Percentiles rank a stretch among this genome's conserved stretches.
phyloP scores from a whole-genome alignment of 2,329 filamentous ascomycete genomes.

The Thielaviopsis euricoi region DNA sequence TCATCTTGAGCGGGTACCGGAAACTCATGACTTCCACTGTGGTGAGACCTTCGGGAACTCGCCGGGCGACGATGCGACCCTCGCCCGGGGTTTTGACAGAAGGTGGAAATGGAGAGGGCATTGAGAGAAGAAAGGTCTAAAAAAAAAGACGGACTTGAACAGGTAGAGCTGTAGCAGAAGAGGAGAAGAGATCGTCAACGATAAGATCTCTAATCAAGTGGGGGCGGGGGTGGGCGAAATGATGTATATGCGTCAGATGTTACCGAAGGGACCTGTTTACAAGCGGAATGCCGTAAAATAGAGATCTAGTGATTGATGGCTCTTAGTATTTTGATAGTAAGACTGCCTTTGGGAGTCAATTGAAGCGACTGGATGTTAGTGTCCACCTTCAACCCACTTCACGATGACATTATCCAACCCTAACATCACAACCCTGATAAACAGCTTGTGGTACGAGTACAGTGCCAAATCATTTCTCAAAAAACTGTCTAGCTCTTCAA shows the following conservation, averaged over 20 bases:
- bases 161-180: neutral
- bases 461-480: neutral
- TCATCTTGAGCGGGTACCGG: slow-evolving; percentile 88
- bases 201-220: neutral
- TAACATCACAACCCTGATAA: neutral
- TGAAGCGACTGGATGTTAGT: neutral
- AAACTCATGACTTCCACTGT: slow-evolving; percentile 63
- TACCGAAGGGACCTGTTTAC: no score
- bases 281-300: no score
- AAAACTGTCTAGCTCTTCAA: neutral
- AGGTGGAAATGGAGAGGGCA: slow-evolving; percentile 58
- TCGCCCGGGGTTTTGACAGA: slow-evolving; percentile 61
- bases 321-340: no score
- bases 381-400: neutral
- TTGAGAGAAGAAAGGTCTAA: slow-evolving; percentile 14
- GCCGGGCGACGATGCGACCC: slow-evolving; percentile 57
- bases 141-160: neutral
- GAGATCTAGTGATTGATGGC: no score
- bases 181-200: neutral
- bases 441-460: neutral
- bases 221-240: no score
- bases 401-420: neutral
- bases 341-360: no score
- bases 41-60: slow-evolving; percentile 55
- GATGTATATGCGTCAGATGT: no score